These are phyloP conservation scores for Leptosphaerulina australis DNA, from an alignment of 2,329 filamentous ascomycete genomes.

Conservation along the genomic window DNA sequence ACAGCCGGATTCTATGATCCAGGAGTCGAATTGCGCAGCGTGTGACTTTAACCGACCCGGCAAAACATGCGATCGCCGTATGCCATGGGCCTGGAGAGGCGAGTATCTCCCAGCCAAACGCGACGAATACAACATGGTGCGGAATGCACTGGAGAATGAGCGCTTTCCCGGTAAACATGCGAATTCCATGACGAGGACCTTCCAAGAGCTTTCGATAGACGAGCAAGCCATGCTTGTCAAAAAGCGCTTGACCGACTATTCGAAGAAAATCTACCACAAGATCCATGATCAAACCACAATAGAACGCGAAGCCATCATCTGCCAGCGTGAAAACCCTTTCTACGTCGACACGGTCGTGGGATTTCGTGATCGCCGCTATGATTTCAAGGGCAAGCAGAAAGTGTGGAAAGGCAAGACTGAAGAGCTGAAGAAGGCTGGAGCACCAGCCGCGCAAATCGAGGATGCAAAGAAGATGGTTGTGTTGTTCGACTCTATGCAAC, in stretches of 20 bases:
- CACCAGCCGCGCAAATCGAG: conserved; percentile 76
- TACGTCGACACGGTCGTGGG: conserved; percentile 96
- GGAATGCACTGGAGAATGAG: conserved; percentile 88
- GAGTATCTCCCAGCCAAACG: conserved; percentile 95
- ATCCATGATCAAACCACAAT: conserved; percentile 95
- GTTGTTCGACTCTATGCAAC: conserved; percentile 90
- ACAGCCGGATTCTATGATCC: conserved; percentile 98
- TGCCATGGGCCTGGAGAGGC: conserved; percentile 98
- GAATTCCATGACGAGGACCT: conserved; percentile 72
- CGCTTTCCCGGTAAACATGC: conserved; percentile 81
- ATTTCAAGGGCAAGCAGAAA: conserved; percentile 98
- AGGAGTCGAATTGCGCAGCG: conserved; percentile 92
- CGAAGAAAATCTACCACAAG: conserved; percentile 99
- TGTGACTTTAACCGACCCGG: conserved; percentile 98
- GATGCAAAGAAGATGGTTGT: conserved; percentile 99
- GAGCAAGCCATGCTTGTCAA: conserved; percentile 82
- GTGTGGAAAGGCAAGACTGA: conserved; percentile 98
- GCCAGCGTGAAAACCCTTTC: conserved; percentile 96
- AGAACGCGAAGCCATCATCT: conserved; percentile 94
- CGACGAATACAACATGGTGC: conserved; percentile 99
- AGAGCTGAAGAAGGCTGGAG: conserved; percentile 80
- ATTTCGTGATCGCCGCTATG: conserved; percentile 95
- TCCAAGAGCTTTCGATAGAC: conserved; percentile 79
- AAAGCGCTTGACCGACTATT: conserved; percentile 89
- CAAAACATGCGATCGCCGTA: conserved; percentile 91